Evolutionary conservation across 2,329 filamentous ascomycete species (phyloP).

Genomic region (Hirsutella minnesotensis): DNA sequence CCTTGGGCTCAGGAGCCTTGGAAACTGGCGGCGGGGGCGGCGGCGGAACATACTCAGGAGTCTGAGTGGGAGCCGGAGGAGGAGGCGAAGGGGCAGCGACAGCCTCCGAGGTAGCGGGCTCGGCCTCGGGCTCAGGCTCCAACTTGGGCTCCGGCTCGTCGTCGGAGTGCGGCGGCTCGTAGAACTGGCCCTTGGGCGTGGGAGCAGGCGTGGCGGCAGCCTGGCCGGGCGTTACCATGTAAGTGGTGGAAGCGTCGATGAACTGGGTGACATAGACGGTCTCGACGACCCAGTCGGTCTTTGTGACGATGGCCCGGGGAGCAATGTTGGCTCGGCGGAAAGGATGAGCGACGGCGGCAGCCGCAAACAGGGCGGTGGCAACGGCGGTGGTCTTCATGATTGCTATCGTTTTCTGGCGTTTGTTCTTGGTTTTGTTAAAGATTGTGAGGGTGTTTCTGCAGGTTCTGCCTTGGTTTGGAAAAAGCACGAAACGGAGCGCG

Average conservation of each 20-base stretch:
- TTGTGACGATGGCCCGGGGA: conserved; percentile 31
- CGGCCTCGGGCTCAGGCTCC: conserved; percentile 3
- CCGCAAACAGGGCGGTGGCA: conserved; percentile 21
- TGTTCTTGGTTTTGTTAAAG: background rate
- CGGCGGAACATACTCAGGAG: conserved; percentile 7
- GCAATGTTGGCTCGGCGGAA: conserved; percentile 25
- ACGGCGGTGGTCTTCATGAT: conserved; percentile 30
- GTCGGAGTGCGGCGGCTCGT: conserved; percentile 11
- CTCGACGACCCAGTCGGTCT: conserved; percentile 39
- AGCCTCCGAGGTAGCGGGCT: background rate
- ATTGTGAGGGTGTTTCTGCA: background rate
- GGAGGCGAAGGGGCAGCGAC: conserved; percentile 3
- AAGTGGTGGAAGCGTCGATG: conserved; percentile 36
- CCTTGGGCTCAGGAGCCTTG: conserved; percentile 6
- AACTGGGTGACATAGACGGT: conserved; percentile 33
- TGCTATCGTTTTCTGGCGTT: conserved; percentile 4
- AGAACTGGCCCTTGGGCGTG: conserved; percentile 16
- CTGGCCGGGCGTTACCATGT: conserved; percentile 26
- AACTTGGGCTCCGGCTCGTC: conserved; percentile 5
- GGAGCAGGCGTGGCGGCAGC: conserved; percentile 13
- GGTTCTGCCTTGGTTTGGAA: background rate
- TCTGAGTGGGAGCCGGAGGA: conserved; percentile 7
- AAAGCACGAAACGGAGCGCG: background rate
- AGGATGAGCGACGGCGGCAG: conserved; percentile 38
- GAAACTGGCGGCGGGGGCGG: conserved; percentile 4